Conservation (phyloP, 768 basidiomycete genomes). For the Macrolepiota dolichaula region DNA sequence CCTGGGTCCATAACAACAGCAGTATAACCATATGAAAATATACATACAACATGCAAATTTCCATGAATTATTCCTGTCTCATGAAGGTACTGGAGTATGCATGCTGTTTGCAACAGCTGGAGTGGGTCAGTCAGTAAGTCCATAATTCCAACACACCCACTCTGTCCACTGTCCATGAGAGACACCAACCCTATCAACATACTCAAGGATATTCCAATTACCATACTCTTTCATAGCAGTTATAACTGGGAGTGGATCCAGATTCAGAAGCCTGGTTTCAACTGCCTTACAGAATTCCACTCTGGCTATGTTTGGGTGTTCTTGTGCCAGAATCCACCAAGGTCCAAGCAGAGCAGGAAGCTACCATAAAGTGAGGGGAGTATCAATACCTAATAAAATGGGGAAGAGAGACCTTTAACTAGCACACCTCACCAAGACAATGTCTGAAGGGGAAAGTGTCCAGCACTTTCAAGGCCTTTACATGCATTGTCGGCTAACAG, state of each 20-base stretch:
- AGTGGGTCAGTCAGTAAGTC: neutral
- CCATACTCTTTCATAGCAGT: slow-evolving; percentile 1
- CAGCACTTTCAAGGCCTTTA: neutral
- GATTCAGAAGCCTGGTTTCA: neutral
- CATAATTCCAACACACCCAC: neutral
- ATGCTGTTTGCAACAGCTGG: neutral
- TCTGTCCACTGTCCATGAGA: neutral
- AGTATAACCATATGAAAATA: neutral
- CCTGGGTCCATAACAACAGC: too few relatives aligned
- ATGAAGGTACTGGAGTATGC: neutral
- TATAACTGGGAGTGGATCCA: neutral
- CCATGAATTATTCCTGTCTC: neutral
- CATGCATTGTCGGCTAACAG: neutral
- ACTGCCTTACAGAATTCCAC: neutral
- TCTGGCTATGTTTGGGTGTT: neutral
- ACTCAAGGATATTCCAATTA: slow-evolving; percentile 3
- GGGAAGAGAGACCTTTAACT: too few relatives aligned
- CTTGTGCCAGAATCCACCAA: neutral
- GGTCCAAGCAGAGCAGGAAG: neutral
- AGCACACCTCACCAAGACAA: neutral
- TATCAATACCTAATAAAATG: neutral
- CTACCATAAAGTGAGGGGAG: neutral
- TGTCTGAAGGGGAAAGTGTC: neutral
- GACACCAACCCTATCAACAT: neutral
- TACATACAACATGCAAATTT: neutral